Evolutionary conservation across 1,284 basidiomycete species (phyloP).

Genomic region (Boletus calvinii): DNA sequence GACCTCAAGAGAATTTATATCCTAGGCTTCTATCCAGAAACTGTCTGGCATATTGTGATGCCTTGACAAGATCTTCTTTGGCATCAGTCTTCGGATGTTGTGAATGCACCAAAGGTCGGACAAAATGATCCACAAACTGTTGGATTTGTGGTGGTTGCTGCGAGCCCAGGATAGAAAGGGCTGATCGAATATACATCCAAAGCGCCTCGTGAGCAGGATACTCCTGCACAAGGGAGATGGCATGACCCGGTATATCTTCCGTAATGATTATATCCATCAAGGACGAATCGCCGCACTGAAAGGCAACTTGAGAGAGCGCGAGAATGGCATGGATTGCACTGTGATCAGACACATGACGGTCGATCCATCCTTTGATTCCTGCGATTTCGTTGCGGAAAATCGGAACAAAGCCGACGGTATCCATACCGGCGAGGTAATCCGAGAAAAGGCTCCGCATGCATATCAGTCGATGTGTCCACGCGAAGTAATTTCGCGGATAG

Average conservation of each 20-base stretch:
- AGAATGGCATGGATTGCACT: constrained; percentile 57
- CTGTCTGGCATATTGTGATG: constrained; percentile 10
- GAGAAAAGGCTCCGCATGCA: constrained; percentile 35
- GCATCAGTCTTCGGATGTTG: background rate
- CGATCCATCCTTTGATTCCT: constrained; percentile 49
- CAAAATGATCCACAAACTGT: constrained; percentile 20
- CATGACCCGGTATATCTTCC: constrained; percentile 36
- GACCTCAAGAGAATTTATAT: background rate
- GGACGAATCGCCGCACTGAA: constrained; percentile 2
- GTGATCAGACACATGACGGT: constrained; percentile 61
- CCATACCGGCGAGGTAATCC: constrained; percentile 7
- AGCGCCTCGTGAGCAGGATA: constrained; percentile 59
- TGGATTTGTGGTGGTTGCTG: constrained; percentile 1
- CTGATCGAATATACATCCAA: constrained; percentile 48
- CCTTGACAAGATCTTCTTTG: background rate
- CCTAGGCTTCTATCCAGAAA: constrained; percentile 15
- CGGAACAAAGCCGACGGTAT: constrained; percentile 25
- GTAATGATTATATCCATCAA: constrained; percentile 2
- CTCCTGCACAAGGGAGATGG: constrained; percentile 43
- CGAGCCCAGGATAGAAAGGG: constrained; percentile 1
- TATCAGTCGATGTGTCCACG: constrained; percentile 58
- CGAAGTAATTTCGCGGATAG: constrained; percentile 68
- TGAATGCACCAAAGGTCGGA: constrained; percentile 16
- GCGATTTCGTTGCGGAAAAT: constrained; percentile 41
- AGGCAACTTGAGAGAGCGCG: constrained; percentile 25